These are phyloP conservation scores for Ceratobasidium sp. DNA, from an alignment of 1,284 basidiomycete species.

Conservation along the genomic window DNA sequence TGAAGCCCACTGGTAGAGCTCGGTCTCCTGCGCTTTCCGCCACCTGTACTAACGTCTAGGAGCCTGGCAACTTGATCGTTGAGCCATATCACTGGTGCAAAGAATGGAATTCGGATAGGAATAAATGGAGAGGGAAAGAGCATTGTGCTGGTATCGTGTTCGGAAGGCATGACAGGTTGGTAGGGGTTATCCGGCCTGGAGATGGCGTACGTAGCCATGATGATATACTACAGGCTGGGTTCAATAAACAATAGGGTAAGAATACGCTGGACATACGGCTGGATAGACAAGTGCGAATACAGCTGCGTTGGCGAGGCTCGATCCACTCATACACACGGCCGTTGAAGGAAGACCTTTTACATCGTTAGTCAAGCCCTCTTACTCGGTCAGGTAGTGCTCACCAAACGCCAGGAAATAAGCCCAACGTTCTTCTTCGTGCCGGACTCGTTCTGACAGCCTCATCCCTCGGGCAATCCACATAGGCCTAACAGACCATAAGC, in stretches of 20 bases:
- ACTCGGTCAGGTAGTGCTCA: conserved; percentile 45
- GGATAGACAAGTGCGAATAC: conserved; percentile 81
- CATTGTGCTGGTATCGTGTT: conserved; percentile 53
- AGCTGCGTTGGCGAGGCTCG: conserved; percentile 73
- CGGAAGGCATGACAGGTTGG: conserved; percentile 57
- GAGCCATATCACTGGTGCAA: conserved; percentile 72
- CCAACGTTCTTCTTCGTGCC: conserved; percentile 84
- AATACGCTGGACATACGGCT: conserved; percentile 55
- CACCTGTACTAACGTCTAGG: conserved; percentile 58
- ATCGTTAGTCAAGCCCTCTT: background rate
- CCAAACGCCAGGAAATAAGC: conserved; percentile 84
- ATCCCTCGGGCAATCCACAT: conserved; percentile 77
- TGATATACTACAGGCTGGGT: conserved; percentile 63
- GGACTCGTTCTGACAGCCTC: conserved; percentile 68
- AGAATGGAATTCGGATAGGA: conserved; percentile 78
- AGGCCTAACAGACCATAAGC: conserved; percentile 56
- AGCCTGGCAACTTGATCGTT: conserved; percentile 72
- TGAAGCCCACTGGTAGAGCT: conserved; percentile 23
- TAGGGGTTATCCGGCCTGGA: conserved; percentile 74
- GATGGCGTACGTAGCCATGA: conserved; percentile 74
- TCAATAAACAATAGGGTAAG: conserved; percentile 40
- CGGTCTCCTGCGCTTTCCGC: conserved; percentile 29
- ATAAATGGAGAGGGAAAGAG: conserved; percentile 58
- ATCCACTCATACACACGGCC: conserved; percentile 71
- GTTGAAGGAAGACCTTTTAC: conserved; percentile 65